Evolutionary conservation across 2,329 filamentous ascomycete species (phyloP), one percentile per base, ranked within the genome.

Genomic region (Emergomyces orientalis): DNA sequence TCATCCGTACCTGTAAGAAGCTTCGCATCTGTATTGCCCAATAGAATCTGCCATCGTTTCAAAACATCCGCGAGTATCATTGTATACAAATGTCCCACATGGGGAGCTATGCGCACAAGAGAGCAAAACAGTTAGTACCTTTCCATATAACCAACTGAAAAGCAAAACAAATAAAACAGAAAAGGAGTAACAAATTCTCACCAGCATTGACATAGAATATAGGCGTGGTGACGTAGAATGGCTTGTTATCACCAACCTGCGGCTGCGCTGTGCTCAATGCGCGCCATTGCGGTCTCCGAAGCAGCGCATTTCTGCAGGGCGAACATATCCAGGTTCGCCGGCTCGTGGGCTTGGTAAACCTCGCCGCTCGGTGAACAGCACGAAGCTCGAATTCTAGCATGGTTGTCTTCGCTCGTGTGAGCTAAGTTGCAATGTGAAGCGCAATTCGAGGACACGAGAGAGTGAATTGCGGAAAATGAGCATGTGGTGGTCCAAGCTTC

Each of bases 181-280:
- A 60, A 37, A 7, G 22, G 19, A 27, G 41, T 41, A 6, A n/a
- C 34, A 9, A 59, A 27, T 61, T 67, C 79, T 69, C 79, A 92
- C 90, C 86, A 62, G 92, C 90, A 83, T 99, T 99, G 79, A 99
- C 94, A 76, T 99, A 99, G 80, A 97, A 99, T 63, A 99, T 99
- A 2, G 94, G 94, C 9, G 91, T 95, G 5, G 94, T 97, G 71
- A 96, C 82, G 80, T 97, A 99, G 79, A 88, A 97, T 9, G 93
- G 91, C 79, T 97, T 97, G 65, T 78, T 74, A 2, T 56, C 56
- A 30, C 51, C 45, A 25, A 19, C n/a, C 37, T 39, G 30, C 27
- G 51, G 30, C 25, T 49, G 45, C 17, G 57, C n/a, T 0, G 62
- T 59, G 49, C 27, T 41, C 17, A 61, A 30, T 62, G 72, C 70